Conservation (phyloP, 2,329 filamentous ascomycete genomes). For the Ceratocystis cacaofunesta region DNA sequence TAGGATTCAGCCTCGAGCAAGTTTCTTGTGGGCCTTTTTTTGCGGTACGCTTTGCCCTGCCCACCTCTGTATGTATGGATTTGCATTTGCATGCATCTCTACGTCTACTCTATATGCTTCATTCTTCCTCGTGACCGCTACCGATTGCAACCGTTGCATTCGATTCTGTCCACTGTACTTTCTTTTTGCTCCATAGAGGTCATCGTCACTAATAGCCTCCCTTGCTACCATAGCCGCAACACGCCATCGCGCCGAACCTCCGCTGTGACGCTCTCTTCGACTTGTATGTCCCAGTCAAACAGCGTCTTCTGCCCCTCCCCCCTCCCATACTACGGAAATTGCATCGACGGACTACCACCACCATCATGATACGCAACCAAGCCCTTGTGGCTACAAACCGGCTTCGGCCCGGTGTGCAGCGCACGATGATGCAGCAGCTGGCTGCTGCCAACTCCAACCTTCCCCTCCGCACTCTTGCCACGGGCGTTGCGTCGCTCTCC, state of each 20-base stretch:
- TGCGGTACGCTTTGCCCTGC: not conserved
- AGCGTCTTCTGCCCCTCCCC: not conserved
- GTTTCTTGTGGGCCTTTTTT: conserved; percentile 2
- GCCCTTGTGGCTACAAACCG: conserved; percentile 14
- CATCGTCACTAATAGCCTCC: not conserved
- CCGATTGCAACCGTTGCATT: not conserved
- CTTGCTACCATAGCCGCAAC: not conserved
- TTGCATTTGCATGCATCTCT: not conserved
- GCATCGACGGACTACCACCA: not conserved
- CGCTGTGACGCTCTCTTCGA: no score
- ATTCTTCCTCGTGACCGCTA: not conserved
- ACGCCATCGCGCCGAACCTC: not conserved
- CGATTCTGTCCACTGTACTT: not conserved
- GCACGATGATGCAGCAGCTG: conserved; percentile 15
- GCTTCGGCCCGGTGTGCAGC: conserved; percentile 12
- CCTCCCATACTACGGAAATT: not conserved
- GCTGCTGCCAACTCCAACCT: conserved; percentile 10
- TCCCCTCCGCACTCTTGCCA: conserved; percentile 9
- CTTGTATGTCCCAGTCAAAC: not conserved
- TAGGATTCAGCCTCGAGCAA: not conserved
- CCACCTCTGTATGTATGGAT: not conserved
- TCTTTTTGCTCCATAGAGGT: not conserved
- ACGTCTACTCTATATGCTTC: not conserved
- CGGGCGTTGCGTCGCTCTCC: conserved; percentile 6
- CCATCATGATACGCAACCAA: conserved; percentile 14